Conservation (phyloP, 768 basidiomycete species). For the Polyporus arcularius region DNA sequence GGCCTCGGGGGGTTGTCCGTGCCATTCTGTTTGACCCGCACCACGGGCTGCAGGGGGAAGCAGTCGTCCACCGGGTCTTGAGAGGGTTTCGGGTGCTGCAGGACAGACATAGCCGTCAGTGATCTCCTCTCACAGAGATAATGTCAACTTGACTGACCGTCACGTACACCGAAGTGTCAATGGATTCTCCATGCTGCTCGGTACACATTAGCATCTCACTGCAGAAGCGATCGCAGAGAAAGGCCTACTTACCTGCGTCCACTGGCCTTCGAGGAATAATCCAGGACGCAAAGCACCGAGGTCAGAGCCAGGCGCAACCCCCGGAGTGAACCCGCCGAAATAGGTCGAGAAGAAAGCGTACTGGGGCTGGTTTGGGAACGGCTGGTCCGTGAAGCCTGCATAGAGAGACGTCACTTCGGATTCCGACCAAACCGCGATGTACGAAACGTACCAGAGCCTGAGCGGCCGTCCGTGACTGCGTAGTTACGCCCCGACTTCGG, state of each 20-base stretch:
- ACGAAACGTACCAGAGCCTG: not conserved
- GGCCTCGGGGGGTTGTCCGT: not conserved
- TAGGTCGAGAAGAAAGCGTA: constrained; percentile 1
- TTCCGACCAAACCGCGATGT: not conserved
- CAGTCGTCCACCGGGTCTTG: constrained; percentile 1
- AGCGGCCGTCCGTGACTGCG: not conserved
- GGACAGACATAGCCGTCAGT: not conserved
- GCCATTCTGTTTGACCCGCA: not conserved
- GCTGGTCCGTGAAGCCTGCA: not conserved
- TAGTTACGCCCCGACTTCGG: not conserved
- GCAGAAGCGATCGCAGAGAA: not conserved
- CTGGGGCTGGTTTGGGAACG: not conserved
- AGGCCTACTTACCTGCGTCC: not conserved
- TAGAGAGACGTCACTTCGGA: not conserved
- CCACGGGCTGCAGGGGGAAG: not conserved
- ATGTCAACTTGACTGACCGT: not conserved
- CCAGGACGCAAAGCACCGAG: not conserved
- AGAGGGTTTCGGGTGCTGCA: not conserved
- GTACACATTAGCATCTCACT: not conserved
- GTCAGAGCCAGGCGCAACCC: not conserved
- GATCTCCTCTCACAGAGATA: not conserved
- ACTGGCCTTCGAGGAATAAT: not conserved
- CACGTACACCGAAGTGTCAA: not conserved
- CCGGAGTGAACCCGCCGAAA: not conserved
- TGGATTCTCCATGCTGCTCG: not conserved